Conservation (phyloP, 192 early-diverging fungal species). For the Geranomyces variabilis region DNA sequence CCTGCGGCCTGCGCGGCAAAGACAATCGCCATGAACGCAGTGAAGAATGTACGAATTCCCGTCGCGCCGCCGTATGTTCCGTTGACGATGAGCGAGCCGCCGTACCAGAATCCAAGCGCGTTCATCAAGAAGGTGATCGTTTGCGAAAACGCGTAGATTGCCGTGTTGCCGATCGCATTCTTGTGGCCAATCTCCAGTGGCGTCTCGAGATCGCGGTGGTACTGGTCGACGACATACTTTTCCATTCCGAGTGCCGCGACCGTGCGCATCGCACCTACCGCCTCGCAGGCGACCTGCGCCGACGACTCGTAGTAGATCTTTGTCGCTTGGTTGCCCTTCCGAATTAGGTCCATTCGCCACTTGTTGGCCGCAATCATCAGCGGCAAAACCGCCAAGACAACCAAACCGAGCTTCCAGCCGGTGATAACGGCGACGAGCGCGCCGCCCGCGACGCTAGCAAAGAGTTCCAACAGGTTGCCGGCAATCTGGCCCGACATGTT, state of each 20-base stretch:
- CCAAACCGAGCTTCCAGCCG: slow-evolving; percentile 87
- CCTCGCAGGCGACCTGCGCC: slow-evolving; percentile 83
- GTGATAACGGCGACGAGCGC: slow-evolving; percentile 53
- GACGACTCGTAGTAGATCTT: slow-evolving; percentile 77
- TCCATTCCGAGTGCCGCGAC: slow-evolving; percentile 80
- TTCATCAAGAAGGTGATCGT: slow-evolving; percentile 78
- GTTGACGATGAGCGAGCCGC: slow-evolving; percentile 34
- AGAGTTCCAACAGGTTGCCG: slow-evolving; percentile 54
- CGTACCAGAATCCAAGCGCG: slow-evolving; percentile 54
- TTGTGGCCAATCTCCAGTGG: slow-evolving; percentile 69
- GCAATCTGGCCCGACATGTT: slow-evolving; percentile 52
- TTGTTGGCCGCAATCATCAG: slow-evolving; percentile 43
- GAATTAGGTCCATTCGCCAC: slow-evolving; percentile 35
- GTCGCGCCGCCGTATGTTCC: slow-evolving; percentile 44
- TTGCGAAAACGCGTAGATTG: slow-evolving; percentile 80
- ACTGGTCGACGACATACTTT: slow-evolving; percentile 68
- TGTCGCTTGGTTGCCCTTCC: slow-evolving; percentile 49
- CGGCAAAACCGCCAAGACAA: slow-evolving; percentile 51
- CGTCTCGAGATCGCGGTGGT: slow-evolving; percentile 60
- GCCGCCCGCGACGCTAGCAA: slow-evolving; percentile 50
- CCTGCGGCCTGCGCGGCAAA: slow-evolving; percentile 52
- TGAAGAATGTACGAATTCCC: slow-evolving; percentile 52
- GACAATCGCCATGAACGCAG: slow-evolving; percentile 51
- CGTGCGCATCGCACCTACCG: slow-evolving; percentile 83
- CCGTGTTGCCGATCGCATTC: slow-evolving; percentile 62